Percentiles rank a stretch among this genome's conserved stretches.
Evolutionary conservation across 345 rosid species (phyloP).

Genomic region (Citrus inodora): DNA sequence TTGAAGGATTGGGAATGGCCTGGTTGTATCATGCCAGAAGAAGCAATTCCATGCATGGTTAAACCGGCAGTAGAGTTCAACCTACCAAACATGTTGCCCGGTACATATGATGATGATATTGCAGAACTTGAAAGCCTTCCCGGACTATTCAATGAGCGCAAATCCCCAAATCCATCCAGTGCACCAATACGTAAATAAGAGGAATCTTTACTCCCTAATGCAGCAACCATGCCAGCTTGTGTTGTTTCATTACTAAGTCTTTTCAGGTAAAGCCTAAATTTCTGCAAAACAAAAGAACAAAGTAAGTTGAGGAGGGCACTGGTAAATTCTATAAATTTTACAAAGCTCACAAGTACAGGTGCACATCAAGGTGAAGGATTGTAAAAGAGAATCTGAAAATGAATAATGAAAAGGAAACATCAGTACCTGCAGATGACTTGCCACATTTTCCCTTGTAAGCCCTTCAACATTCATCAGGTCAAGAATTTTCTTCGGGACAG

Average conservation of each 20-base stretch:
- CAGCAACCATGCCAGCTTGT: conserved; percentile 52
- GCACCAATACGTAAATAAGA: conserved; percentile 49
- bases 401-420: conserved; percentile 15
- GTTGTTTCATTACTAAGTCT: conserved; percentile 41
- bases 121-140: conserved; percentile 52
- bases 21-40: conserved; percentile 49
- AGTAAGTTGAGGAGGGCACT: neutral
- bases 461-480: conserved; percentile 89
- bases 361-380: neutral
- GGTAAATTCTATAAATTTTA: conserved; percentile 2
- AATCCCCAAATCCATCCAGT: conserved; percentile 57
- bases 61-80: conserved; percentile 52
- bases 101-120: conserved; percentile 53
- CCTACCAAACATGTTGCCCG: conserved; percentile 45
- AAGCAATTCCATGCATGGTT: conserved; percentile 45
- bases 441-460: conserved; percentile 95
- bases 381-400: neutral
- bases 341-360: neutral
- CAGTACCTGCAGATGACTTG: conserved; percentile 89
- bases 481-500: conserved; percentile 92
- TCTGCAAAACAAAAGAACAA: conserved; percentile 42
- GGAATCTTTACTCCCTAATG: conserved; percentile 54
- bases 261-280: conserved; percentile 81
- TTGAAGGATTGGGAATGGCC: conserved; percentile 40
- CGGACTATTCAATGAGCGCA: conserved; percentile 37